These are phyloP conservation scores for Hansenula lynferdii DNA, from an alignment of 1,139 yeast genomes.

Conservation along the genomic window DNA sequence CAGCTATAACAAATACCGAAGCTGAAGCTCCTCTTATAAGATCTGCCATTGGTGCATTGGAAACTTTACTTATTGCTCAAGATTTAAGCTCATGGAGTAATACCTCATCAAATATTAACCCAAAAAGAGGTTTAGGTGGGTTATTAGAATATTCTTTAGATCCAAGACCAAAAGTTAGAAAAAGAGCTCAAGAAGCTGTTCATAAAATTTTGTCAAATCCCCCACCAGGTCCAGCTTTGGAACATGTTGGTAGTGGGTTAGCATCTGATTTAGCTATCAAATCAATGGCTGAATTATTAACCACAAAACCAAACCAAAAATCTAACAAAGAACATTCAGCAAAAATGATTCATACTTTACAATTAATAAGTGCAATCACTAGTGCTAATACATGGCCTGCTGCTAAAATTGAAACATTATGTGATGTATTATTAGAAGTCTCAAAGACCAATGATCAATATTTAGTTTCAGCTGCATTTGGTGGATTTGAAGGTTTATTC, in stretches of 20 bases:
- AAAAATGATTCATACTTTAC: constrained; percentile 69
- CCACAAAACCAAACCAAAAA: constrained; percentile 32
- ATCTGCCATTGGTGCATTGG: constrained; percentile 84
- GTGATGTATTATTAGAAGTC: constrained; percentile 70
- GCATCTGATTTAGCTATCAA: constrained; percentile 68
- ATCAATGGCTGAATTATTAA: constrained; percentile 42
- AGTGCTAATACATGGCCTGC: constrained; percentile 81
- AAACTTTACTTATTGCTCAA: constrained; percentile 73
- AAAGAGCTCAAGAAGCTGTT: constrained; percentile 89
- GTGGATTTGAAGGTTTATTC: constrained; percentile 83
- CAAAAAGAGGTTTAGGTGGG: constrained; percentile 79
- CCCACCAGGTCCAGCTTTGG: constrained; percentile 77
- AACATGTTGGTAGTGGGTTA: constrained; percentile 67
- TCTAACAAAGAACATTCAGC: constrained; percentile 47
- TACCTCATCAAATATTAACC: constrained; percentile 52
- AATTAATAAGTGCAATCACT: constrained; percentile 64
- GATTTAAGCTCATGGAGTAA: constrained; percentile 73
- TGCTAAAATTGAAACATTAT: constrained; percentile 60
- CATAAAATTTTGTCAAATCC: constrained; percentile 56
- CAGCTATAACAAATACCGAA: constrained; percentile 62
- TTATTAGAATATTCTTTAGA: constrained; percentile 77
- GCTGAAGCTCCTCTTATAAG: constrained; percentile 84
- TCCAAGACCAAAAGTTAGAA: constrained; percentile 92
- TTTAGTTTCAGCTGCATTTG: constrained; percentile 74
- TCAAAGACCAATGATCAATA: constrained; percentile 83